Percentiles rank a stretch among this genome's conserved stretches.
phyloP scores from a whole-genome alignment of 306 rosid species.

The Astragalus glycyphyllos region DNA sequence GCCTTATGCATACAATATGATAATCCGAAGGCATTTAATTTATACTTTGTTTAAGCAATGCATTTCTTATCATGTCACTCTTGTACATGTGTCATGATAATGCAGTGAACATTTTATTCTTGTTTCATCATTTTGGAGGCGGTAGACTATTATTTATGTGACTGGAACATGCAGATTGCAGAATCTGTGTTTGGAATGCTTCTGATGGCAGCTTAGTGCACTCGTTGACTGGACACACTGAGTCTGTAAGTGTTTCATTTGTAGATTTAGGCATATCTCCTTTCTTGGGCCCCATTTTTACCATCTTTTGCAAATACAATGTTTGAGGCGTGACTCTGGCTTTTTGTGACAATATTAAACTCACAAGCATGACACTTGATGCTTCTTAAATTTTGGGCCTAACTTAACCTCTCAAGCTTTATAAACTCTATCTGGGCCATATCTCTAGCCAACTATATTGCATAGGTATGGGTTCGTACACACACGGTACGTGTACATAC shows the following conservation, averaged over 20 bases:
- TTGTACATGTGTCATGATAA: slow-evolving; percentile 9
- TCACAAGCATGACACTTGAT: slow-evolving; percentile 29
- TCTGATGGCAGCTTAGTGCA: slow-evolving; percentile 98
- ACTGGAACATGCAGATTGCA: slow-evolving; percentile 73
- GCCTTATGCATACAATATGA: slow-evolving; percentile 34
- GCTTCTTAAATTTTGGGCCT: neutral
- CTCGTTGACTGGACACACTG: slow-evolving; percentile 95
- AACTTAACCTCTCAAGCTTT: too few species aligned
- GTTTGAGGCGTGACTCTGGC: slow-evolving; percentile 4
- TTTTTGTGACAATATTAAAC: slow-evolving; percentile 25
- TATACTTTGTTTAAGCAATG: slow-evolving; percentile 11
- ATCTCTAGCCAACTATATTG: too few species aligned
- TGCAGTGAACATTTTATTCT: slow-evolving; percentile 23
- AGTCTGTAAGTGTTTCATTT: slow-evolving; percentile 75
- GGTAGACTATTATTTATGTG: slow-evolving; percentile 28
- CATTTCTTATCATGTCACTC: slow-evolving; percentile 28
- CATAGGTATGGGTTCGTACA: too few species aligned
- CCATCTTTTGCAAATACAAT: slow-evolving; percentile 11
- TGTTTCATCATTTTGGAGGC: slow-evolving; percentile 36
- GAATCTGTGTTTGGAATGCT: slow-evolving; percentile 99
- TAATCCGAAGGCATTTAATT: slow-evolving; percentile 18
- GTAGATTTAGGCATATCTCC: slow-evolving; percentile 32
- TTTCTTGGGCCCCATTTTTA: slow-evolving; percentile 6
- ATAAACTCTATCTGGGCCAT: too few species aligned
- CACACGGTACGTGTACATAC: too few species aligned